Evolutionary conservation across 2,329 filamentous ascomycete genomes (phyloP).

Genomic region (Ascomycota sp.): DNA sequence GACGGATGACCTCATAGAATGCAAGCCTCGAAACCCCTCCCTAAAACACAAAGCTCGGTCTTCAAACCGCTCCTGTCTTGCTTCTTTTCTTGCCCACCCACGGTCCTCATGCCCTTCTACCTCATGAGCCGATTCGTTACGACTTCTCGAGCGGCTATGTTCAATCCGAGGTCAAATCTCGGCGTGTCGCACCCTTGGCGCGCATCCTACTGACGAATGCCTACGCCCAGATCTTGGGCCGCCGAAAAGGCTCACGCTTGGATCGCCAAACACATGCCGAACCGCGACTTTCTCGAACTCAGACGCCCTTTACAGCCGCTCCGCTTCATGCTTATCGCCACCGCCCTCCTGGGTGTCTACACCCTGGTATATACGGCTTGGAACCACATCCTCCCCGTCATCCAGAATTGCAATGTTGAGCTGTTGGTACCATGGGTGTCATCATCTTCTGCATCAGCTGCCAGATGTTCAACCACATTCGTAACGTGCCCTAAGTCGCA

Average conservation of each 20-base stretch:
- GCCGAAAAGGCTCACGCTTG: slow-evolving; percentile 66
- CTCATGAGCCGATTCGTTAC: slow-evolving; percentile 52
- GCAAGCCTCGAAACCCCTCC: background rate
- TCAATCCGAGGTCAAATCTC: background rate
- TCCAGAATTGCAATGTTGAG: slow-evolving; percentile 93
- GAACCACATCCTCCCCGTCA: slow-evolving; percentile 59
- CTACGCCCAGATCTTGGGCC: slow-evolving; percentile 35
- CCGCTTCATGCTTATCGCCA: slow-evolving; percentile 46
- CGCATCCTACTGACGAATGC: background rate
- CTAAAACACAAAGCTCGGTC: slow-evolving; percentile 42
- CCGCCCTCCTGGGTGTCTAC: slow-evolving; percentile 45
- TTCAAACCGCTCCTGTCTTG: slow-evolving; percentile 86
- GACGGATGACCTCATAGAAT: no score
- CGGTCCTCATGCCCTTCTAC: slow-evolving; percentile 56
- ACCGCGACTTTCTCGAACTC: slow-evolving; percentile 56
- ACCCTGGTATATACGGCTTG: slow-evolving; percentile 52
- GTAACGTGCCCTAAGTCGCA: slow-evolving; percentile 81
- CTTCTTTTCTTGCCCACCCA: slow-evolving; percentile 70
- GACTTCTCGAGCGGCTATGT: slow-evolving; percentile 68
- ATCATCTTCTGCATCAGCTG: slow-evolving; percentile 89
- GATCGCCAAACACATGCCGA: slow-evolving; percentile 61
- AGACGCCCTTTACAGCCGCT: slow-evolving; percentile 75
- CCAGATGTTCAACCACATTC: slow-evolving; percentile 99
- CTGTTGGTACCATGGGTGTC: slow-evolving; percentile 66
- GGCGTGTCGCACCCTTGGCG: background rate